Conservation (phyloP, 768 basidiomycete genomes). For the Dictyophora rubrovolvata region DNA sequence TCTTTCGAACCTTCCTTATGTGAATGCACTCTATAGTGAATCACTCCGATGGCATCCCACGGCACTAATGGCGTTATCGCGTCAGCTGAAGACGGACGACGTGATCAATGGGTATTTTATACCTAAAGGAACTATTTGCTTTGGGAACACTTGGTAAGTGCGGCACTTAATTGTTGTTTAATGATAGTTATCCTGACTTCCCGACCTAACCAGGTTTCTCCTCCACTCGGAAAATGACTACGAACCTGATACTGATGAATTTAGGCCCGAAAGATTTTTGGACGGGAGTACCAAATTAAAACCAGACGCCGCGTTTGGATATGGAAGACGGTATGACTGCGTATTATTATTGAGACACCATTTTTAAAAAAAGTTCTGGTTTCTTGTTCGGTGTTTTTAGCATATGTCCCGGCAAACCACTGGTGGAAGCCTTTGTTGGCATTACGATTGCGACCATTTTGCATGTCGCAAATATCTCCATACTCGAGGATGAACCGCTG, state of each 20-base stretch:
- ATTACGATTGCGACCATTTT: slow-evolving; percentile 15
- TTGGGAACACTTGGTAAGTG: slow-evolving; percentile 15
- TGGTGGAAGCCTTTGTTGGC: slow-evolving; percentile 16
- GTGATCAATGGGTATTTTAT: slow-evolving; percentile 11
- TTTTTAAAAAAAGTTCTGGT: too few species aligned
- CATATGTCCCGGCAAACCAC: slow-evolving; percentile 28
- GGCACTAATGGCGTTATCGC: slow-evolving; percentile 23
- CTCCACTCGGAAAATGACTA: background rate
- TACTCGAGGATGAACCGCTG: too few species aligned
- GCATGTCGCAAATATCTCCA: slow-evolving; percentile 11
- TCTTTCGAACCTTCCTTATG: slow-evolving; percentile 15
- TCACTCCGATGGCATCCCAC: slow-evolving; percentile 14
- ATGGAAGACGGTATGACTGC: slow-evolving; percentile 1
- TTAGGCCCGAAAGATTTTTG: background rate
- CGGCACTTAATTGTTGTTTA: background rate
- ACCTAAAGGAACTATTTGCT: slow-evolving; percentile 12
- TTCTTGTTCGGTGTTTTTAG: slow-evolving; percentile 9
- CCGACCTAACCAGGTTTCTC: background rate
- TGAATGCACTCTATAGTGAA: slow-evolving; percentile 25
- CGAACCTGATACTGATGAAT: background rate
- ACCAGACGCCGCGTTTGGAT: background rate
- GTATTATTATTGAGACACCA: too few species aligned
- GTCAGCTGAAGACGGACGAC: slow-evolving; percentile 15
- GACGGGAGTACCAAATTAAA: background rate
- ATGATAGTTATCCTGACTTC: background rate